Percentiles rank a stretch among this genome's conserved stretches.
phyloP scores from a whole-genome alignment of 345 rosid genomes.

The Populus nigra region DNA sequence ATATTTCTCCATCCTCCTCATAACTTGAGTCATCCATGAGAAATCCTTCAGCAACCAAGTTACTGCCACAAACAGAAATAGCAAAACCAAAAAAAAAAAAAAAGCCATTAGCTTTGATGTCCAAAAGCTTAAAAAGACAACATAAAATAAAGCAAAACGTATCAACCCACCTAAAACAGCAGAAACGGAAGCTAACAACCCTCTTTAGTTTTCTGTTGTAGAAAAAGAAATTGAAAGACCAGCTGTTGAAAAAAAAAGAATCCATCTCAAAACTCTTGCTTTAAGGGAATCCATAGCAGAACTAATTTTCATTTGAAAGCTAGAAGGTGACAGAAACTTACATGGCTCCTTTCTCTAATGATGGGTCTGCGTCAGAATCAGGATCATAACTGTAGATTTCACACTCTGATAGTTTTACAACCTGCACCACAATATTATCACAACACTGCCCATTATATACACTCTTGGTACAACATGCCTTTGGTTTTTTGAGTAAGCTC shows the following conservation, averaged over 20 bases:
- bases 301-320: neutral
- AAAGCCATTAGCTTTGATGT: neutral
- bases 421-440: conserved; percentile 48
- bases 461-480: conserved; percentile 9
- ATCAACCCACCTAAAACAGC: conserved; percentile 67
- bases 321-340: conserved; percentile 24
- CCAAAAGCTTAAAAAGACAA: neutral
- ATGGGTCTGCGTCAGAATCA: conserved; percentile 77
- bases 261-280: neutral
- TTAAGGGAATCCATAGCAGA: neutral
- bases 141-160: neutral
- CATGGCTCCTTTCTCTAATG: conserved; percentile 83
- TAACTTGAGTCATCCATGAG: conserved; percentile 32
- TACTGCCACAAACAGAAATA: conserved; percentile 48
- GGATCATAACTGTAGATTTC: conserved; percentile 87
- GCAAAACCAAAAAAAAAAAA: neutral
- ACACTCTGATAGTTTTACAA: conserved; percentile 76
- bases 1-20: conserved; percentile 72
- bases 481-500: conserved; percentile 16
- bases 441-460: conserved; percentile 13
- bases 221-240: conserved; percentile 94
- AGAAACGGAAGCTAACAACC: conserved; percentile 72
- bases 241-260: conserved; percentile 42
- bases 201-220: conserved; percentile 90
- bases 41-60: conserved; percentile 67